Evolutionary conservation across 1,139 yeast species (phyloP).

Genomic region (Pichia sp.): DNA sequence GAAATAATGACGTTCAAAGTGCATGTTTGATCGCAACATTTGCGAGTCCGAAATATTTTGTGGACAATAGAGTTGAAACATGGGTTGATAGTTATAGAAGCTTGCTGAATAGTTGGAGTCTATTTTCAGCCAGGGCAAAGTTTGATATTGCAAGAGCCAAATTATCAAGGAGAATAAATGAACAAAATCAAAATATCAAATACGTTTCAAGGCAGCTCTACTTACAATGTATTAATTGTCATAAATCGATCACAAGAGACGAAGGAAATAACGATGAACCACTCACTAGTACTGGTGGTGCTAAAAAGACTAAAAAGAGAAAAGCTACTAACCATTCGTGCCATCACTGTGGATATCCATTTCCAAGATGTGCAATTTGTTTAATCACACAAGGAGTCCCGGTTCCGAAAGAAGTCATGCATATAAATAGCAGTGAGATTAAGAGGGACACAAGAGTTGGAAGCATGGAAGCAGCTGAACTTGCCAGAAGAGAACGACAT

Average conservation of each 20-base stretch:
- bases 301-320: conserved; percentile 6
- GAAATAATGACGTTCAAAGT: conserved; percentile 89
- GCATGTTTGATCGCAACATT: conserved; percentile 76
- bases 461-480: conserved; percentile 4
- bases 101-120: conserved; percentile 79
- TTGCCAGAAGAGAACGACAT: conserved; percentile 2
- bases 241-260: conserved; percentile 44
- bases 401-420: conserved; percentile 37
- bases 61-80: conserved; percentile 59
- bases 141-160: conserved; percentile 76
- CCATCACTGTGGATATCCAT: conserved; percentile 82
- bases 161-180: conserved; percentile 49
- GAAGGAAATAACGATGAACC: conserved; percentile 5
- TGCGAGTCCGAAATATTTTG: conserved; percentile 78
- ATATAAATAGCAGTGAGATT: conserved; percentile 7
- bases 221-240: conserved; percentile 76
- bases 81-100: conserved; percentile 74
- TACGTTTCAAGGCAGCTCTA: conserved; percentile 64
- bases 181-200: conserved; percentile 40
- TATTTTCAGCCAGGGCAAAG: conserved; percentile 70
- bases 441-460: neutral
- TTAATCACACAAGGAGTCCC: conserved; percentile 75
- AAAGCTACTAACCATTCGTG: conserved; percentile 37
- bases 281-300: neutral
- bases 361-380: conserved; percentile 90